phyloP scores from a whole-genome alignment of 2,329 filamentous ascomycete genomes.

The Tolypocladium tropicale region DNA sequence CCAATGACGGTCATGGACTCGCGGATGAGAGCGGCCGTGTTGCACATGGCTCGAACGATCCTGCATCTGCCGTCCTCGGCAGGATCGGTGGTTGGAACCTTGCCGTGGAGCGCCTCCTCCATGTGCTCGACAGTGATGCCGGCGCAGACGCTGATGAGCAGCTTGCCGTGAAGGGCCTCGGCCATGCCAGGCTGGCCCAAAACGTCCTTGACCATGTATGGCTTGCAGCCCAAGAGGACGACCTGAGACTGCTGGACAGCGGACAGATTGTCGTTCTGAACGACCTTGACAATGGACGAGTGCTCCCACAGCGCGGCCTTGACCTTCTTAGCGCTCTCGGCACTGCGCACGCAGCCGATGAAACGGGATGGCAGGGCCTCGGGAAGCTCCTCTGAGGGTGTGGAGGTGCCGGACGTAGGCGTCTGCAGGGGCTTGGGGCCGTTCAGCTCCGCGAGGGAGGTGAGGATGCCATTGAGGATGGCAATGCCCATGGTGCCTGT shows the following conservation, averaged over 20 bases:
- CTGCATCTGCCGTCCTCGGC: slow-evolving; percentile 42
- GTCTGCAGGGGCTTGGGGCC: slow-evolving; percentile 33
- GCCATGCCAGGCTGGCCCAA: slow-evolving; percentile 58
- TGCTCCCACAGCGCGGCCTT: slow-evolving; percentile 55
- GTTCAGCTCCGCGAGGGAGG: slow-evolving; percentile 49
- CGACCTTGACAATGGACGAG: slow-evolving; percentile 50
- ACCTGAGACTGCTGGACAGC: slow-evolving; percentile 61
- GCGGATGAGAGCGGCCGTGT: slow-evolving; percentile 68
- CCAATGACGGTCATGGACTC: slow-evolving; percentile 78
- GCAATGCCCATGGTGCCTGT: slow-evolving; percentile 77
- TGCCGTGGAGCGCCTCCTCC: slow-evolving; percentile 50
- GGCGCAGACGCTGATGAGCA: slow-evolving; percentile 72
- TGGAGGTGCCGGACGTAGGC: slow-evolving; percentile 30
- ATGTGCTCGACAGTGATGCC: slow-evolving; percentile 65
- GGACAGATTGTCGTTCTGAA: slow-evolving; percentile 61
- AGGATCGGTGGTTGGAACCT: slow-evolving; percentile 34
- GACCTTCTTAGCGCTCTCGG: slow-evolving; percentile 60
- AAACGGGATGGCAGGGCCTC: slow-evolving; percentile 59
- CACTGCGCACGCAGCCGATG: slow-evolving; percentile 68
- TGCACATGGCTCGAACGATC: slow-evolving; percentile 74
- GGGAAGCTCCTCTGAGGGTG: slow-evolving; percentile 38
- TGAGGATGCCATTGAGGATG: slow-evolving; percentile 70
- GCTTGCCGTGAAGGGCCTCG: slow-evolving; percentile 65
- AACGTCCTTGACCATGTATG: slow-evolving; percentile 60
- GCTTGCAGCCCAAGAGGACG: slow-evolving; percentile 72